Base-by-base conservation (phyloP, 305 asterid species). In the Rubia occidens region DNA sequence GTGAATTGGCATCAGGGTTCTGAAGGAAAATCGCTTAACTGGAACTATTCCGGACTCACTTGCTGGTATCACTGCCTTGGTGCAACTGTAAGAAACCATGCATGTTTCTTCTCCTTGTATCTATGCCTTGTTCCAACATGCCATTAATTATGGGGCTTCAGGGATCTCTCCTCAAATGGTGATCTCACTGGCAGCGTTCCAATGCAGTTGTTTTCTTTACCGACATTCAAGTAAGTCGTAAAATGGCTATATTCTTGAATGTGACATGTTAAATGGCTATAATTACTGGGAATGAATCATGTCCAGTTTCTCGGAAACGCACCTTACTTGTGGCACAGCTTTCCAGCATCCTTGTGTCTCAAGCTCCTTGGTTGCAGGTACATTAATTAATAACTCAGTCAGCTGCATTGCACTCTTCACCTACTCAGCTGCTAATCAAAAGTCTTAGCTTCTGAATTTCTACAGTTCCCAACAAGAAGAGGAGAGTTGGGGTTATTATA, bases 111-210 rank as follows among this genome's bases (percentile, higher is more conserved):
- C 70, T 43, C 61, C 66, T 64, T 68, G 58, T 35, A 6, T 20
- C 44, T 10, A 8, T 51, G 51, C 8, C 51, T 5, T 56, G n/a
- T 43, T 32, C 66, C 42, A 53, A 10, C 29, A 32, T 8, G 54
- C 66, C 15, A 17, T 53, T 43, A 67, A 55, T 53, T 43, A 67
- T 67, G 37, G 75, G 15, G 37, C 10, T 70, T 70, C 79, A 92
- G 98, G 87, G 96, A 92, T 76, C 88, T 92, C 66, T 89, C 98
- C n/a, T 85, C 87, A 71, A 92, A 88, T 74, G 71, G 80, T 74
- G 72, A 78, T 64, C 84, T 92, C 74, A 82, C 81, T 45, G 98
- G 98, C 71, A 85, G 70, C 75, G 70, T 92, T 75, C 98, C 98
- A 11, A 67, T 68, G 66, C 71, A 77, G 32, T 74, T 92, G 69